Evolutionary conservation across 345 rosid genomes (phyloP), one percentile per base, ranked within the genome.

Genomic region (Cardiospermum halicacabum): DNA sequence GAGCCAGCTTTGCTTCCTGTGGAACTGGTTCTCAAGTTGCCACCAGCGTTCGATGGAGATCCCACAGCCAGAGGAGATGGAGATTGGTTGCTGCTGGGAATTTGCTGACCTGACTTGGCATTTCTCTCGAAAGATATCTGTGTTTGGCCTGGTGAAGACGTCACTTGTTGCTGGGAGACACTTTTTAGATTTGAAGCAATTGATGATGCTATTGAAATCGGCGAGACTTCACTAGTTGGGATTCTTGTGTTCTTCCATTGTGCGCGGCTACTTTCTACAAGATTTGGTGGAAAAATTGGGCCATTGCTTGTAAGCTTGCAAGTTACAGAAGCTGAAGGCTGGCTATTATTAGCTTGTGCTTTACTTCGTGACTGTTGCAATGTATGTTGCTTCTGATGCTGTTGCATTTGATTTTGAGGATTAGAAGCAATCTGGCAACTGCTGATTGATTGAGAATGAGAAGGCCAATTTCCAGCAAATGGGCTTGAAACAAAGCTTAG

Each of bases 51-150:
- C 18, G 74, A 45, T 21, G 70, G 72, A 64, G 73, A 68, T n/a
- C 74, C 72, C 16, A 50, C 69, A 37, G 64, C 72, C 37, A 77
- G 27, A 40, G 58, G 58, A 61, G 77, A 40, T 60, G 70, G 62
- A 60, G 72, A 63, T 25, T 58, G 81, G 65, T 64, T 65, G 22
- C 74, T 62, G 28, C 68, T 40, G 59, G 72, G 56, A 54, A 67
- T 75, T 58, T 75, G 78, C 15, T 77, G 79, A 69, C 64, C 26
- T 1, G 72, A 34, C 77, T 76, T 75, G 50, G 72, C 30, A 40
- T 74, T 72, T 66, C 58, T 60, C 53, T 74, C 86, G 49, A 83
- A 83, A 13, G 80, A 85, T 66, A 85, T 82, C 68, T 81, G 85
- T 39, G 75, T 75, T 47, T 68, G 77, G 67, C 85, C 79, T 15